Evolutionary conservation across 106 monocot species (phyloP).

Genomic region (Allium cepa): DNA sequence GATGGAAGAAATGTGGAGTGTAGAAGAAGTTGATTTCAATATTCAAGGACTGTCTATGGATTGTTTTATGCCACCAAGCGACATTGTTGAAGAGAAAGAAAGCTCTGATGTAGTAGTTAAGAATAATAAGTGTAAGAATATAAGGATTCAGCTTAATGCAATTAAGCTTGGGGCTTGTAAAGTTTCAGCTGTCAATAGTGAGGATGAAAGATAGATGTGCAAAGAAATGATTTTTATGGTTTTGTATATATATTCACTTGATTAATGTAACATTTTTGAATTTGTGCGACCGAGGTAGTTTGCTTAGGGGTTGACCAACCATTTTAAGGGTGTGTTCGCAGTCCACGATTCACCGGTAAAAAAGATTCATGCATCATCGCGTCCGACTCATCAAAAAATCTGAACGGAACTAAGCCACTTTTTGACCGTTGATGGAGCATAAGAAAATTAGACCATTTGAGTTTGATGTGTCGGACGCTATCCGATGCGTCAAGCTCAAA

Average conservation of each 20-base stretch:
- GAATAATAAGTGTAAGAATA: not conserved
- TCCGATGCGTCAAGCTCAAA: too few relatives aligned
- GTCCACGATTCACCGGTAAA: too few relatives aligned
- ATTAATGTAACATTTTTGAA: too few relatives aligned
- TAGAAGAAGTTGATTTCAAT: constrained; percentile 85
- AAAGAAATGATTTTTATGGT: not conserved
- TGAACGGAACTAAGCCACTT: too few relatives aligned
- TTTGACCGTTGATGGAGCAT: too few relatives aligned
- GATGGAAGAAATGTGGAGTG: constrained; percentile 77
- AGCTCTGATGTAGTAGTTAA: constrained; percentile 11
- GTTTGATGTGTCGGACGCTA: too few relatives aligned
- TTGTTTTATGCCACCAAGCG: constrained; percentile 62
- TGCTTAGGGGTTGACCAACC: too few relatives aligned
- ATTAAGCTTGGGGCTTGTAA: constrained; percentile 18
- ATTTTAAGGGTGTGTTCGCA: too few relatives aligned
- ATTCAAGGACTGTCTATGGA: constrained; percentile 50
- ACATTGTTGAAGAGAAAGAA: constrained; percentile 20
- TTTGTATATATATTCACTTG: not conserved
- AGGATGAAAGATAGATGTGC: not conserved
- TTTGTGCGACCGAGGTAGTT: not conserved
- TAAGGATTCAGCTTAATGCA: not conserved
- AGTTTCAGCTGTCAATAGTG: constrained; percentile 31
- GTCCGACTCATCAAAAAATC: too few relatives aligned
- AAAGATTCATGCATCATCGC: too few relatives aligned
- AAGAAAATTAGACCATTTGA: too few relatives aligned